Evolutionary conservation across 352 stramenopile genomes (phyloP).

Genomic region (Albugo candida): DNA sequence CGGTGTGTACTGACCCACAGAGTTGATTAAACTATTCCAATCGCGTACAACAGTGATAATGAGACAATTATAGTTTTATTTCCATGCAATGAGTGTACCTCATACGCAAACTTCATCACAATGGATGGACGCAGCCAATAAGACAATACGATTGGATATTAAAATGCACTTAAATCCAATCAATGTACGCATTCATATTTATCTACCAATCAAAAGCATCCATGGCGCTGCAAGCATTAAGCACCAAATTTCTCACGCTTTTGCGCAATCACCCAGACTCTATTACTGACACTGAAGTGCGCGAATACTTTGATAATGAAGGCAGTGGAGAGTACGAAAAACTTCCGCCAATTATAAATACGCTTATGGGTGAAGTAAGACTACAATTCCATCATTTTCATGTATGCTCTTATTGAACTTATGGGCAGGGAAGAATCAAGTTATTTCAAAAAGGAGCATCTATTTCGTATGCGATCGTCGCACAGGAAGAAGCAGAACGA

Average conservation of each 20-base stretch:
- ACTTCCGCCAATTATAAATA: slow-evolving; percentile 65
- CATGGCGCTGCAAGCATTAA: slow-evolving; percentile 8
- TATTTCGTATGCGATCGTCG: slow-evolving; percentile 66
- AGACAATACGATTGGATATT: too few species aligned
- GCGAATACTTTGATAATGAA: slow-evolving; percentile 49
- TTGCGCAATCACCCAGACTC: slow-evolving; percentile 63
- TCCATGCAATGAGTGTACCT: slow-evolving; percentile 15
- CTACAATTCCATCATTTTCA: background rate
- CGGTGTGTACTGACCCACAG: slow-evolving; percentile 85
- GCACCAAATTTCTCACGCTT: slow-evolving; percentile 41
- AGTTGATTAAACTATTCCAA: slow-evolving; percentile 83
- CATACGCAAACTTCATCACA: slow-evolving; percentile 79
- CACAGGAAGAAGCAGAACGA: slow-evolving; percentile 66
- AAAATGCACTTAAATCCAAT: background rate
- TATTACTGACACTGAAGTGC: slow-evolving; percentile 59
- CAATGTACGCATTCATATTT: background rate
- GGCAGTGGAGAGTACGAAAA: slow-evolving; percentile 60
- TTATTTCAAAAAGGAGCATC: slow-evolving; percentile 77
- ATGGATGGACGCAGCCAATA: background rate
- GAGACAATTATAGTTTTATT: background rate
- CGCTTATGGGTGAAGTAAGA: slow-evolving; percentile 53
- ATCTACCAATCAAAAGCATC: slow-evolving; percentile 3
- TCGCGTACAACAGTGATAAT: background rate
- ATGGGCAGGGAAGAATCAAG: slow-evolving; percentile 53
- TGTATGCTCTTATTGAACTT: slow-evolving; percentile 3